Base-by-base conservation (phyloP, 768 basidiomycete species). In the Lanmaoa rubissima region DNA sequence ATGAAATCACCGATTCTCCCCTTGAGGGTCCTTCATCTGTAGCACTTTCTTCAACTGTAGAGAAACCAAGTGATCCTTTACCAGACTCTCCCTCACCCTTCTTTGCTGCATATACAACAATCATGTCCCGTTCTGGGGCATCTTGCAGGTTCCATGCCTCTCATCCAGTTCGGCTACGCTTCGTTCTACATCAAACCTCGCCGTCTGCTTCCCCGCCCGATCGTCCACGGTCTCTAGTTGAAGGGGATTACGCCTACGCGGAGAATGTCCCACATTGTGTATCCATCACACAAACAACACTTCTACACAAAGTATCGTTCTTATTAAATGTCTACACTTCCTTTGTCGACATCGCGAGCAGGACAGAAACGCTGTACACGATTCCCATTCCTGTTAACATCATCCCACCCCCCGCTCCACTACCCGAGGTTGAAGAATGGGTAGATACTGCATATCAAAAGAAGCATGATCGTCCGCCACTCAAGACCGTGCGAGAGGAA, bases 111-210 rank as follows among this genome's bases (percentile, higher is more conserved):
- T 80, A 81, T 61, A 74, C 78, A 39, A 77, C 79, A 3, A 78
- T 87, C 49, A 76, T 98, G 28, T 86, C 92, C 13, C 83, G 88
- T 8, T 94, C 94, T 14, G 96, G 96, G 45, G 94, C 94, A 42
- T 88, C 92, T 19, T 94, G 93, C 69, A 86, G 93, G 45, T 94
- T 97, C 68, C 94, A 97, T 62, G 82, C 86, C 0, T 79, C 82
- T 44, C 82, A 81, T 14, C 80, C 88, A 4, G 82, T 94, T 57
- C 88, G 81, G 61, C 78, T 92, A 39, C 84, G 93, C 4, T 90
- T 98, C 57, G 76, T 95, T 31, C 77, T 98, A 16, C 92, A 92
- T 64, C 86, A 83, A 50, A 74, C 80, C 19, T 75, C 78, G 5
- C 76, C 80, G 19, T 72, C 77, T 49, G 69, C 75, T 32, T 79